These are phyloP conservation scores for Scutellaria baicalensis DNA, from an alignment of 257 asterid species.

Conservation along the genomic window DNA sequence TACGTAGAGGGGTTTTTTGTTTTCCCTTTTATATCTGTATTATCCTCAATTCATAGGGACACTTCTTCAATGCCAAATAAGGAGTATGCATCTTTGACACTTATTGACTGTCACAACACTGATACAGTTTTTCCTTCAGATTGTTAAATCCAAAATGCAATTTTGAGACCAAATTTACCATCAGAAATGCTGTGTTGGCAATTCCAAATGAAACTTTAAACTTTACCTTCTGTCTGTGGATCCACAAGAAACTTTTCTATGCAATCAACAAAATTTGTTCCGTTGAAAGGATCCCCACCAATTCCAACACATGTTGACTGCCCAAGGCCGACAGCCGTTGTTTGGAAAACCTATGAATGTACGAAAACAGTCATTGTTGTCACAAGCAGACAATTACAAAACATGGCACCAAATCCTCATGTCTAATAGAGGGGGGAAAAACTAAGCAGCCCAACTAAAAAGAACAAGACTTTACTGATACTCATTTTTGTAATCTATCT, in stretches of 20 bases:
- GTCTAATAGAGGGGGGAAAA: not conserved
- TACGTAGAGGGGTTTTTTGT: not conserved
- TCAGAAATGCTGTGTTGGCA: not conserved
- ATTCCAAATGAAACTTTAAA: not conserved
- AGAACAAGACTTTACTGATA: not conserved
- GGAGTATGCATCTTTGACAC: no score
- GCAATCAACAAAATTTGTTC: constrained; percentile 97
- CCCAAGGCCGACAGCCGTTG: constrained; percentile 98
- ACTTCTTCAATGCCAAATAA: not conserved
- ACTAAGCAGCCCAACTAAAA: not conserved
- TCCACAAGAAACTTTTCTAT: constrained; percentile 74
- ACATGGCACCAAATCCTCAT: not conserved
- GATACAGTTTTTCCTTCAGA: not conserved
- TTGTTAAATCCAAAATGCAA: not conserved
- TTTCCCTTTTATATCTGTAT: not conserved
- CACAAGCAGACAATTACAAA: not conserved
- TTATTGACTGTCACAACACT: not conserved
- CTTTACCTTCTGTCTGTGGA: constrained; percentile 94
- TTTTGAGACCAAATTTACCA: not conserved
- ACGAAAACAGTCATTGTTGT: constrained; percentile 16
- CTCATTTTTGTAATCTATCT: not conserved
- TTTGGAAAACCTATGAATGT: constrained; percentile 74
- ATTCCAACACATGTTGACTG: constrained; percentile 96
- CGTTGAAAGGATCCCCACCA: constrained; percentile 99
- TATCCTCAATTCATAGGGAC: not conserved